Evolutionary conservation across 345 rosid species (phyloP).

Genomic region (Citrus mangshanensis): DNA sequence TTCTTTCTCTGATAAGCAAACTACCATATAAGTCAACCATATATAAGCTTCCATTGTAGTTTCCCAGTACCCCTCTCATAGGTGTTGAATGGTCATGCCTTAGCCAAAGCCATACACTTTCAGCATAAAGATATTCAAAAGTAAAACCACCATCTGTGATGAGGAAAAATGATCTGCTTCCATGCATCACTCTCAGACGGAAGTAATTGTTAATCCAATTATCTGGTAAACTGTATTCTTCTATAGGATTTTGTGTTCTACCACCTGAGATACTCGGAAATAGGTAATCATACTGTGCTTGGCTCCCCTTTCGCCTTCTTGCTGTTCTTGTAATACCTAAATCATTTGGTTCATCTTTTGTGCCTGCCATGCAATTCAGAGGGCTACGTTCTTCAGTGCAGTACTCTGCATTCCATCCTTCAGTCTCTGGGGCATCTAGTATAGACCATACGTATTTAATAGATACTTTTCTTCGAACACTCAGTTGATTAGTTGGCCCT

Average conservation of each 20-base stretch:
- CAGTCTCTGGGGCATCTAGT: constrained; percentile 61
- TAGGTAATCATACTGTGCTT: constrained; percentile 41
- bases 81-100: constrained; percentile 63
- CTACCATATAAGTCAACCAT: constrained; percentile 50
- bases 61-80: constrained; percentile 53
- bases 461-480: constrained; percentile 34
- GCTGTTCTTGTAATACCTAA: constrained; percentile 34
- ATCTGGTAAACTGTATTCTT: constrained; percentile 32
- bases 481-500: constrained; percentile 45
- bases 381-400: constrained; percentile 73
- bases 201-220: constrained; percentile 42
- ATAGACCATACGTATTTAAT: constrained; percentile 49
- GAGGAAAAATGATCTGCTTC: constrained; percentile 54
- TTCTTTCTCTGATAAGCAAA: constrained; percentile 59
- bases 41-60: constrained; percentile 66
- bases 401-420: constrained; percentile 77
- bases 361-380: constrained; percentile 49
- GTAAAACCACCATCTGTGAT: constrained; percentile 50
- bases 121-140: constrained; percentile 58
- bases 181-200: constrained; percentile 54
- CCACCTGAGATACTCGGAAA: constrained; percentile 22
- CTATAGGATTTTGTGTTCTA: constrained; percentile 1
- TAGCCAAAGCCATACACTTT: constrained; percentile 63
- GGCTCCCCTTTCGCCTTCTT: constrained; percentile 48
- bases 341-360: constrained; percentile 50